Evolutionary conservation across 768 basidiomycete genomes (phyloP).

Genomic region (Lentinus brumalis): DNA sequence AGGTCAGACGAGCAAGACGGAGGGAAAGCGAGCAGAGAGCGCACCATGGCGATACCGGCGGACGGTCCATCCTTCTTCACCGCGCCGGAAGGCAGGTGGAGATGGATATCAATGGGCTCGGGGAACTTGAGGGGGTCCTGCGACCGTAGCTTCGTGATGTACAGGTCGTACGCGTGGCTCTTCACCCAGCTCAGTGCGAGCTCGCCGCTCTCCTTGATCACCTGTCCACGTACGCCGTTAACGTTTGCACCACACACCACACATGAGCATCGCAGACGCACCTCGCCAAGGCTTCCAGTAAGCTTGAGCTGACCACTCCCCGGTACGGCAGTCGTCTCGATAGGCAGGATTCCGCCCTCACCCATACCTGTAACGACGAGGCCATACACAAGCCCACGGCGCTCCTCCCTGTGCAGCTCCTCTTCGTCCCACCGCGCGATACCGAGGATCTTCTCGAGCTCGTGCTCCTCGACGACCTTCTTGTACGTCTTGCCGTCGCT

Average conservation of each 20-base stretch:
- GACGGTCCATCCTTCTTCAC: conserved; percentile 95
- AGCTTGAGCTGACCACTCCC: conserved; percentile 73
- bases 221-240: conserved; percentile 53
- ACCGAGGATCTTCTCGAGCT: conserved; percentile 86
- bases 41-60: conserved; percentile 86
- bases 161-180: conserved; percentile 76
- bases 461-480: conserved; percentile 59
- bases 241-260: too few species aligned
- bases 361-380: conserved; percentile 88
- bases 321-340: conserved; percentile 81
- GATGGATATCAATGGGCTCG: conserved; percentile 77
- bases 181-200: conserved; percentile 93
- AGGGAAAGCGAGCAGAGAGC: conserved; percentile 14
- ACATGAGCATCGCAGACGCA: conserved; percentile 29
- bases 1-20: neutral
- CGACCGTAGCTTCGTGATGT: conserved; percentile 67
- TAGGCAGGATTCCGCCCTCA: conserved; percentile 81
- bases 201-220: conserved; percentile 91
- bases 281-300: conserved; percentile 85
- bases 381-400: conserved; percentile 79
- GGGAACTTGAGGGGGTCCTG: conserved; percentile 78
- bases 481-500: conserved; percentile 47
- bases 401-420: conserved; percentile 73
- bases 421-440: conserved; percentile 79
- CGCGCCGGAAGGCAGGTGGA: conserved; percentile 87